Base-by-base conservation (phyloP, 78 protist species). In the Dictyostelium firmibasis region DNA sequence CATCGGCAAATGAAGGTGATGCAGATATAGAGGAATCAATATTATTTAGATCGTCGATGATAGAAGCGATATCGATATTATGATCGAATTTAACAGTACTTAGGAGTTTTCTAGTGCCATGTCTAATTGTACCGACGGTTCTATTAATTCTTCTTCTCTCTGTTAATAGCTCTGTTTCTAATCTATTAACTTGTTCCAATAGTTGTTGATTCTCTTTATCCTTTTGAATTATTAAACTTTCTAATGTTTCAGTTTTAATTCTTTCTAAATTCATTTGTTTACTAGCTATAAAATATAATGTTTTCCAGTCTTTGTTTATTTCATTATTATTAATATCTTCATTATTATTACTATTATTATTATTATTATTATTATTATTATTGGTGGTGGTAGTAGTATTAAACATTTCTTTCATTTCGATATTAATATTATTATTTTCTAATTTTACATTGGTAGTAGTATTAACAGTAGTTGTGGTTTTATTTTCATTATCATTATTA, bases 121-220 rank as follows among this genome's bases (percentile, higher is more conserved):
- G 35, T 81, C 87, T 36, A 5, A 81, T 81, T 20, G 94, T 89
- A 23, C 94, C 94, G 44, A 89, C 44, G 4, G 94, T 70, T 35
- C 75, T 33, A 31, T 81, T 41, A 5, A 89, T 38, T 50, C 64
- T 78, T 85, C 83, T 89, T 38, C 85, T 78, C 8, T 89, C 94
- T 2, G 31, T 27, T 6, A 43, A 47, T 5, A 89, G 33, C 4
- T 81, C 86, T 2, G 62, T 27, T 27, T 89, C 94, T 27, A 89
- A 35, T 14, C 35, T 29, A 3, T 33, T 60, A 4, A 81, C 60
- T 11, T 84, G 94, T 31, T 81, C 88, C 3, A 18, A 79, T n/a
- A 89, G 7, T 16, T 60, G 29, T 70, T 70, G 69, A 44, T 81
- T 89, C 50, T 89, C 94, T 33, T 78, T 78, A 38, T 41, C 86